Evolutionary conservation across 305 asterid genomes (phyloP), one percentile per base, ranked within the genome.

Genomic region (Plantago lanceolata): DNA sequence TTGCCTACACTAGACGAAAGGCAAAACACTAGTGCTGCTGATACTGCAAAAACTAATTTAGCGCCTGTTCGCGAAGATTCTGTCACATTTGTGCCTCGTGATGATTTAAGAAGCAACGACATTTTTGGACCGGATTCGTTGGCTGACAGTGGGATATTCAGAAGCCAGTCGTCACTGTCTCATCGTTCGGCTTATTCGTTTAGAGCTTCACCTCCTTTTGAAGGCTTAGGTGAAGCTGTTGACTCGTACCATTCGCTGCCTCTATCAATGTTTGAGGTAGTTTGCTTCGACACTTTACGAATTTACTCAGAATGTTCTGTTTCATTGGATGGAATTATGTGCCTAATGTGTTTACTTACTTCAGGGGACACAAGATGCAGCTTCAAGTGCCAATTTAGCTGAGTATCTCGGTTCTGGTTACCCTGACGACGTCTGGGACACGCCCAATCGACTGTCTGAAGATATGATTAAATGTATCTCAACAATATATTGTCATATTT

Each of bases 381-480:
- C 69, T 24, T 76, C 83, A 16, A 76, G 69, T 47, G 68, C 64
- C 50, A 70, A 78, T 75, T 66, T 56, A 44, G 75, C 56, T 0
- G 82, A 73, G 71, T 69, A 71, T 59, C 68, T 67, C 7, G 71
- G 80, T 49, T 64, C 70, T 28, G 53, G 69, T 65, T 57, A 74
- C 67, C 79, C 71, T 33, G 73, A 75, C 55, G 67, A 54, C 44
- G 67, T 67, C 64, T 63, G 60, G 18, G 85, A 84, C 65, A 77
- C 82, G 1, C 92, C 94, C 37, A 87, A 85, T 65, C 66, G 68
- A 71, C 73, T 93, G 2, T 87, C 96, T 1, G 97, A 87, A 79
- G 96, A 90, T 85, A 93, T 93, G 92, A 78, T 90, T 71, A 93
- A 83, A 68, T 81, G 89, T 84, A 90, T 93, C 71, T 84, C 99